Conservation (phyloP, 257 asterid species). For the Lithospermum erythrorhizon region DNA sequence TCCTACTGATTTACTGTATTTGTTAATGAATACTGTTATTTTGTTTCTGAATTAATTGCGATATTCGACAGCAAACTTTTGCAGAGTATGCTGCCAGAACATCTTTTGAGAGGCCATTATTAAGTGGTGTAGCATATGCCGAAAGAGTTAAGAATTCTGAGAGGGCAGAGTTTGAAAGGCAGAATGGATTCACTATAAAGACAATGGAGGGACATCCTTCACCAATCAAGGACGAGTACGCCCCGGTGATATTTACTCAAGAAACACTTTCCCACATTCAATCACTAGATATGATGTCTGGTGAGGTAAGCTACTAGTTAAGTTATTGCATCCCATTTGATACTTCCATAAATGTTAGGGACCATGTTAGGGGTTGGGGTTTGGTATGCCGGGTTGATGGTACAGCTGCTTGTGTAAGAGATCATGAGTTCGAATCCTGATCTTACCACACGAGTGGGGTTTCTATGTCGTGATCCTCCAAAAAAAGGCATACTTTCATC, state of each 20-base stretch:
- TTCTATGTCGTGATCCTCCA: not conserved
- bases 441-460: too few relatives aligned
- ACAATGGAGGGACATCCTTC: constrained; percentile 84
- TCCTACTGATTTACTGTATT: not conserved
- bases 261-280: constrained; percentile 82
- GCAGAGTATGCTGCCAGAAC: constrained; percentile 88
- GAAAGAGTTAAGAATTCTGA: constrained; percentile 59
- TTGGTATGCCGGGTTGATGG: not conserved
- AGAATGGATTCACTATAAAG: constrained; percentile 75
- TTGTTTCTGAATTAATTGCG: constrained; percentile 1
- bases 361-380: not conserved
- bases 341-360: not conserved
- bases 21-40: not conserved
- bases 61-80: constrained; percentile 59
- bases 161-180: constrained; percentile 68
- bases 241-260: constrained; percentile 83
- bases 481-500: not conserved
- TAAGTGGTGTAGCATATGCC: constrained; percentile 93
- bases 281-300: constrained; percentile 95
- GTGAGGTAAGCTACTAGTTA: constrained; percentile 46
- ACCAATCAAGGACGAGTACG: constrained; percentile 74
- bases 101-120: constrained; percentile 85
- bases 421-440: too few relatives aligned
- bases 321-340: constrained; percentile 1
- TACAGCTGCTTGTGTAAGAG: too few relatives aligned